Base-by-base conservation (phyloP, 768 basidiomycete species). In the Macrolepiota fuliginosa region DNA sequence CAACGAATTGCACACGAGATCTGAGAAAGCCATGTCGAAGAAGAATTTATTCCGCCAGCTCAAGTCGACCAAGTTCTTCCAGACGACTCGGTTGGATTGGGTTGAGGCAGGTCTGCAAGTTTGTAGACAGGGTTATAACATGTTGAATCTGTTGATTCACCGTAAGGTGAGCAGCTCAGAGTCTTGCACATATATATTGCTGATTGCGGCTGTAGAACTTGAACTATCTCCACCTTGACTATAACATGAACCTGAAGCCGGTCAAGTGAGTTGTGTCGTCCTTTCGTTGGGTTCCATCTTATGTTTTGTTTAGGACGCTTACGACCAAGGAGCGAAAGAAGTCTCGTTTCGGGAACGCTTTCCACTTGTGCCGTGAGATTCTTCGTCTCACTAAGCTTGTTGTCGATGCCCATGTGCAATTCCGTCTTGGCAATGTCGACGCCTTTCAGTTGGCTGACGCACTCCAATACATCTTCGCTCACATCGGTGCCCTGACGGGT, bases 271-370 rank as follows among this genome's bases (percentile, higher is more conserved):
- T 72, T 13, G 2, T 24, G 7, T 24, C 10, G 22, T 5, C 11
- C 35, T 17, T 13, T 17, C 19, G 13, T 1, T 24, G 5, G 42
- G 4, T 46, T 4, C 17, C 22, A 49, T 51, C 50, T 39, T 13
- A 39, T 22, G 3, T 25, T 37, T 27, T 9, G 3, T 77, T 67
- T 72, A 92, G 90, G 82, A 99, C 97, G 1, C 78, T 99, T 47
- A 99, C 97, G 10, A 99, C 97, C 17, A 99, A 99, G 76, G 97
- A 99, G 77, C 91, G 97, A 55, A 99, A 99, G 78, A 98, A 98
- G 81, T 98, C 97, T 36, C 92, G 97, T 66, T 99, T 99, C 76
- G 97, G 97, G 81, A 99, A 99, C 73, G 97, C 97, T 6, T 98
- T 97, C 86, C 94, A 96, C 73, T 71, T 99, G 64, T 98, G 96